Base-by-base conservation (phyloP, 345 rosid species). In the Carallia pectinifolia region DNA sequence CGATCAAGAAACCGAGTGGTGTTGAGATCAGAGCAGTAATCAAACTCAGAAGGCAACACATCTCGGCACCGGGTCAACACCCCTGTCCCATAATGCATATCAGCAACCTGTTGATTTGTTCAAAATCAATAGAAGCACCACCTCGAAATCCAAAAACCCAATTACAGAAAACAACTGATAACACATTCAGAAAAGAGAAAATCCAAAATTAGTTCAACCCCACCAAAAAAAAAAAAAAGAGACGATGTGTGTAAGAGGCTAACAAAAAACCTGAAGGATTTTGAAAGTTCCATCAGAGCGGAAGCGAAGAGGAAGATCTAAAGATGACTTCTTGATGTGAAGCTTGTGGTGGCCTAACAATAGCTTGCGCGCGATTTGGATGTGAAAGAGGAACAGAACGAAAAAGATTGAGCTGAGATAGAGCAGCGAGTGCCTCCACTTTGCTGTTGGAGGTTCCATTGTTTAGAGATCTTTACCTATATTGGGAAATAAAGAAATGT, bases 21-120 rank as follows among this genome's bases (percentile, higher is more conserved):
- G 74, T 93, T 93, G 40, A 90, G 92, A 85, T 93, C 98, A 53
- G 97, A 88, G 63, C 98, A 93, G 69, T 66, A 74, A 0, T 64
- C 65, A 59, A 88, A 89, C 74, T 90, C 85, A 18, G 79, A 29
- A 29, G 84, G 74, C 77, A 80, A 75, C 53, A 93, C 97, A 65
- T 91, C 96, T 77, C 89, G 80, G 80, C 98, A 93, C 4, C 92
- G 83, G 65, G 90, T 88, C 54, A 82, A 66, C 71, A 61, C 36
- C 56, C 98, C 98, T 75, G 82, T 87, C 33, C 97, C 97, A 70
- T 50, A 91, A 77, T 93, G 98, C 98, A 93, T 88, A 74, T 93
- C 98, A 27, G 97, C 96, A 61, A 93, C 93, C 92, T 89, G 64
- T 0, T n/a, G 30, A 53, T 23, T 23, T n/a, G 50, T 58, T 36